phyloP scores from a whole-genome alignment of 352 stramenopile genomes.

The Thraustochytrium sp. region DNA sequence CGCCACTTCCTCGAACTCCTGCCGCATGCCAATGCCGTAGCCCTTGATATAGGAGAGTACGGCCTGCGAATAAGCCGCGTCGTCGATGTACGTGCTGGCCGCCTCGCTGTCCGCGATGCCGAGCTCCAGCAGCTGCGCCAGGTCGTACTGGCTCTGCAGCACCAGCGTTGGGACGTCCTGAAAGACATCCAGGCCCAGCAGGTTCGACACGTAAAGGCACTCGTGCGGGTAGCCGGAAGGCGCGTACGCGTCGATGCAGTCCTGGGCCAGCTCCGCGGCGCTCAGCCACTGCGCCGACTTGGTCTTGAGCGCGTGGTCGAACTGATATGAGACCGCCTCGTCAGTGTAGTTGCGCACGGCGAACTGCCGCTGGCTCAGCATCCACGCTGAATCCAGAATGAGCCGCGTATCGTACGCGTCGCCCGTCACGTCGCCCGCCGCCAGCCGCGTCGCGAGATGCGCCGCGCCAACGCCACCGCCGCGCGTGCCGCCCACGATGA shows the following conservation, averaged over 20 bases:
- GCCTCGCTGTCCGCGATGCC: conserved; percentile 1
- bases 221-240: background rate
- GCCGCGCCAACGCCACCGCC: conserved; percentile 18
- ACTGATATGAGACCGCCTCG: background rate
- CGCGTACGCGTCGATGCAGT: background rate
- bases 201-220: background rate
- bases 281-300: conserved; percentile 16
- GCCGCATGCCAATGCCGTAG: background rate
- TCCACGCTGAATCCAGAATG: conserved; percentile 27
- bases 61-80: background rate
- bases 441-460: background rate
- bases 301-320: background rate
- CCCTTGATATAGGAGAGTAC: conserved; percentile 4
- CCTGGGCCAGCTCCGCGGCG: background rate
- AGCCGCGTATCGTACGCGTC: background rate
- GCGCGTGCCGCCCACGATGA: conserved; percentile 28
- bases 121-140: conserved; percentile 5
- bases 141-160: conserved; percentile 23
- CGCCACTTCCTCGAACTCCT: background rate
- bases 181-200: background rate
- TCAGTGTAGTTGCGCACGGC: background rate
- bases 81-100: background rate
- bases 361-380: conserved; percentile 2
- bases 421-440: background rate
- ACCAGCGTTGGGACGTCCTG: background rate